These are phyloP conservation scores for Microthyrium microscopicum DNA, from an alignment of 2,329 filamentous ascomycete genomes.

Conservation along the genomic window DNA sequence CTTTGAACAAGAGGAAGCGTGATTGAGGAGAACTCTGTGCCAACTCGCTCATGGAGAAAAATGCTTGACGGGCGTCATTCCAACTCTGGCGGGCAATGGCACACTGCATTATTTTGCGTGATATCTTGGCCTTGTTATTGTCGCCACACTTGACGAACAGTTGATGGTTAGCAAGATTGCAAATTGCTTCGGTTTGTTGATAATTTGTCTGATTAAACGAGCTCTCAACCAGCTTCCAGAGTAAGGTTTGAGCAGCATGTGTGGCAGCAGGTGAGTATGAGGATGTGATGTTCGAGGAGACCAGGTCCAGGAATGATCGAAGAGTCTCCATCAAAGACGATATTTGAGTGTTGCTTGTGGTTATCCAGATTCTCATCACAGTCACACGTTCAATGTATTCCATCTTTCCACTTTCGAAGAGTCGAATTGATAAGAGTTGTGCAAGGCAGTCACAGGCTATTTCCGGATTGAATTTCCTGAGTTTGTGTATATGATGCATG, in stretches of 20 bases:
- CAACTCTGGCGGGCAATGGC: conserved; percentile 43
- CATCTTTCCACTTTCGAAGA: conserved; percentile 32
- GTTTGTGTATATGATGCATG: conserved; percentile 48
- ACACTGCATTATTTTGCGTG: conserved; percentile 57
- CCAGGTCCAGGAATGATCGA: conserved; percentile 27
- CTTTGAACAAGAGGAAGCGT: conserved; percentile 59
- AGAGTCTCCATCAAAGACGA: conserved; percentile 15
- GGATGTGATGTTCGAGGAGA: conserved; percentile 29
- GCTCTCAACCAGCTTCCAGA: conserved; percentile 66
- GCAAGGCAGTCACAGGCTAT: conserved; percentile 37
- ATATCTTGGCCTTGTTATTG: conserved; percentile 49
- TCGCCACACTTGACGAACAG: conserved; percentile 51
- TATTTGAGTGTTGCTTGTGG: conserved; percentile 31
- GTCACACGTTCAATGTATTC: conserved; percentile 54
- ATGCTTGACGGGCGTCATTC: conserved; percentile 36
- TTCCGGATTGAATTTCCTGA: conserved; percentile 30
- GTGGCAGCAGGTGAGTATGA: conserved; percentile 43
- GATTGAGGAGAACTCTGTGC: conserved; percentile 47
- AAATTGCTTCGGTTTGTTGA: conserved; percentile 50
- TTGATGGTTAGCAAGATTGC: conserved; percentile 46
- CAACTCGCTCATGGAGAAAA: conserved; percentile 40
- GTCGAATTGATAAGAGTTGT: conserved; percentile 42
- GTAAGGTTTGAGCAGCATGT: conserved; percentile 50
- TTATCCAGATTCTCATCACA: conserved; percentile 52
- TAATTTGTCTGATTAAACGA: conserved; percentile 37